Base-by-base conservation (phyloP, 2,329 filamentous ascomycete species). In the Xylaria sp. region DNA sequence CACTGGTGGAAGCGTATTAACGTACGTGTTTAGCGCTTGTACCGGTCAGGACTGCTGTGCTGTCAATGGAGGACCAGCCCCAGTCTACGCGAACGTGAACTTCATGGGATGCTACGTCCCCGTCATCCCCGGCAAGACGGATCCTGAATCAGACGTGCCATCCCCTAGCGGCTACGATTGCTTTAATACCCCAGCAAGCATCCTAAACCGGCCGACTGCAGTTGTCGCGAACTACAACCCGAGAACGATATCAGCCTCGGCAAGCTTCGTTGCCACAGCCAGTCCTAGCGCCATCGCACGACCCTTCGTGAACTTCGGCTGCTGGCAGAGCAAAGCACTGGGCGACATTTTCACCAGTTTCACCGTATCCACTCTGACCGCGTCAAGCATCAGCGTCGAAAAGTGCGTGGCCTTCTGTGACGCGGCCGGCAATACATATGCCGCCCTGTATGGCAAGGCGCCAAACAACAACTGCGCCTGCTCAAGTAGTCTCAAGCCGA, bases 41-140 rank as follows among this genome's bases (percentile, higher is more conserved):
- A 32, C 20, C 0, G 70, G 72, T 1, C 66, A 72, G 39, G 65
- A 70, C 52, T 76, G 78, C 75, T 77, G 77, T 71, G 73, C 62
- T 32, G 55, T 32, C 8, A 64, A 32, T 39, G 63, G 70, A 37
- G 77, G 83, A 13, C 68, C 70, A 4, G 84, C 81, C 73, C 83
- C 86, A 65, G 81, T 87, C 39, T 81, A 84, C 25, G 84, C 85
- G 32, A 87, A 86, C 70, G 83, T 85, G 1, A 82, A 84, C 1
- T 75, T 87, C 44, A 83, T 86, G 63, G 78, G 79, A 8, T 87
- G 86, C 78, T 86, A 84, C 72, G 66, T 71, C 5, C 78, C 78
- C 0, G 37, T 46, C 5, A 78, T 78, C 20, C 78, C 78, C 1
- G 78, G 78, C 15, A 66, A 57, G 7, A 32, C 58, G 13, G 62